These are phyloP conservation scores for Ceratocystis lukuohia DNA, from an alignment of 2,329 filamentous ascomycete species.

Conservation along the genomic window DNA sequence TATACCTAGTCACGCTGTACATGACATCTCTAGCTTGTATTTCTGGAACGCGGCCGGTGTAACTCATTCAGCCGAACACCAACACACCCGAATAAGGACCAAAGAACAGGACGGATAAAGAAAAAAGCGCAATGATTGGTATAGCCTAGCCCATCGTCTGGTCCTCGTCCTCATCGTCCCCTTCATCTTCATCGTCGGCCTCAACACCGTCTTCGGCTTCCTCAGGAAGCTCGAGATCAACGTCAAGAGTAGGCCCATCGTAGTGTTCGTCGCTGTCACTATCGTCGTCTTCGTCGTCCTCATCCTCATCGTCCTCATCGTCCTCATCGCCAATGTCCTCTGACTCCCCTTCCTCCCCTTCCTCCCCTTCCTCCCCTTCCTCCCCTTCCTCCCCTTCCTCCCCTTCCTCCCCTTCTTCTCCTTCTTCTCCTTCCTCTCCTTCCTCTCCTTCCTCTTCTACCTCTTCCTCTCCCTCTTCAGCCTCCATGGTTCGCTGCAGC, in stretches of 20 bases:
- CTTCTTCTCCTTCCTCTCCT: not conserved
- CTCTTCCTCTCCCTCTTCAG: not conserved
- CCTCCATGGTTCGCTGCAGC: not conserved
- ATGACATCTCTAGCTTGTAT: too few relatives aligned
- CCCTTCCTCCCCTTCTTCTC: not conserved
- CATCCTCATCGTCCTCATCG: slow-evolving; percentile 21
- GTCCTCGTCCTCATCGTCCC: slow-evolving; percentile 13
- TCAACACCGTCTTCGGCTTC: slow-evolving; percentile 20
- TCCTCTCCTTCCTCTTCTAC: not conserved
- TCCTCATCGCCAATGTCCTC: slow-evolving; percentile 18
- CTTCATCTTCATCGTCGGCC: slow-evolving; percentile 14
- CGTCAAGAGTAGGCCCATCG: slow-evolving; percentile 17
- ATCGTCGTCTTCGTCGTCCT: slow-evolving; percentile 19
- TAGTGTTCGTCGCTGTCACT: slow-evolving; percentile 11
- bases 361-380: not conserved
- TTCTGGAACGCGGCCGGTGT: too few relatives aligned
- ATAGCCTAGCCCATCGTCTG: slow-evolving; percentile 6
- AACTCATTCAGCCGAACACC: too few relatives aligned
- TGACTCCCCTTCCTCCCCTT: not conserved
- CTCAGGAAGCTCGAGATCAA: slow-evolving; percentile 13
- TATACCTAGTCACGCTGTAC: too few relatives aligned
- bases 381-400: not conserved
- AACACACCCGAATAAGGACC: too few relatives aligned
- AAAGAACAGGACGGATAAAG: too few relatives aligned
- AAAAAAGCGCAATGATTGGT: not conserved